Base-by-base conservation (phyloP, 352 stramenopile genomes). In the Globisporangium sylvaticum region DNA sequence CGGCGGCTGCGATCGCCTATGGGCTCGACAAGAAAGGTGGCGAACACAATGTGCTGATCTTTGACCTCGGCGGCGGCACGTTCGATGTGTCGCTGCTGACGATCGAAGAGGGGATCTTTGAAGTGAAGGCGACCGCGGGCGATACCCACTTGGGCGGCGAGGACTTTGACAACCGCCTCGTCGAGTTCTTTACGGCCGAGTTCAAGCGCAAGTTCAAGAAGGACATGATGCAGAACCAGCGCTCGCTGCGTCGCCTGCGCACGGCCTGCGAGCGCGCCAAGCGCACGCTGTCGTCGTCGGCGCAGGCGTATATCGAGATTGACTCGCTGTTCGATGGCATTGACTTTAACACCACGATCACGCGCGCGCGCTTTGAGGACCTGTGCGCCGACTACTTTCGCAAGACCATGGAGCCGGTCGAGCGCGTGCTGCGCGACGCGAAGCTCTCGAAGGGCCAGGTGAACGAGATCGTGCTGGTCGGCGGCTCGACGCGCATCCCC, bases 1-100 rank as follows among this genome's bases (percentile, higher is more conserved):
- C 96, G 20, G 96, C 96, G 22, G 96, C 95, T 25, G 95, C 95
- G 63, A 95, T 98, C 69, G 94, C 92, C 3, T 99, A 99, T 75
- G 95, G 96, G 44, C 74, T 98, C 12, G 95, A 99, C 80, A 97
- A 97, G 76, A 98, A 98, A 98, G 46, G 46, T 12, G 46, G 46
- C n/a, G 80, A 88, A 31, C 83, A 97, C 63, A 99, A 98, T 64
- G 92, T 99, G 48, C 76, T 99, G 27, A 98, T 99, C 61, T 46
- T 46, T 9, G 39, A 46, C 39, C 39, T 46, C 39, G 39, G 39
- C 4, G 39, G 39, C 91, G 98, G 95, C 64, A 98, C 93, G 3
- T 98, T 98, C 65, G 91, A 97, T 77, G 88, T 97, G n/a, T 91
- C 80, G 39, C 67, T 97, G 18, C 69, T 97, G 14, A 96, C 81